phyloP scores from a whole-genome alignment of 1,139 yeast genomes.

The Yamadazyma diospyri region DNA sequence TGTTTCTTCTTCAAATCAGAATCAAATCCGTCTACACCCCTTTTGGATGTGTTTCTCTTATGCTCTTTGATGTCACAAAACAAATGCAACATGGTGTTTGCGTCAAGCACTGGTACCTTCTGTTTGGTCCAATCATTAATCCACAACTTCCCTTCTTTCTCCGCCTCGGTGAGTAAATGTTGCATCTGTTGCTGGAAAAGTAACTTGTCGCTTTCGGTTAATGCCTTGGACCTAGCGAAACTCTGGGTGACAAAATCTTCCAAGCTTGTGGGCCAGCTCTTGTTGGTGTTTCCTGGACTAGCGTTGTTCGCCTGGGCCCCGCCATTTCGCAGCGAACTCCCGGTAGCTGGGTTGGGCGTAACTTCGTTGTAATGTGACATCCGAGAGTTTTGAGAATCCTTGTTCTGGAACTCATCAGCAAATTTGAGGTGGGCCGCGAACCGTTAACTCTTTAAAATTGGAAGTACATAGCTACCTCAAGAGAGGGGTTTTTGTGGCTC shows the following conservation, averaged over 20 bases:
- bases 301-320: too few species aligned
- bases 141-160: slow-evolving; percentile 42
- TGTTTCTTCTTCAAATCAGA: slow-evolving; percentile 40
- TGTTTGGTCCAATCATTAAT: slow-evolving; percentile 60
- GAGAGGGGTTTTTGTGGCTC: too few species aligned
- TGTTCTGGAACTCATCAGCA: too few species aligned
- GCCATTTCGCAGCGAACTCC: neutral
- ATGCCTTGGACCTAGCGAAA: slow-evolving; percentile 20
- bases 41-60: neutral
- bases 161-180: slow-evolving; percentile 38
- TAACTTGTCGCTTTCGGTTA: slow-evolving; percentile 19
- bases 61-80: slow-evolving; percentile 6
- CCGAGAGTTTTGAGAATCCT: neutral
- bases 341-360: slow-evolving; percentile 1
- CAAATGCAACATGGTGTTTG: slow-evolving; percentile 11
- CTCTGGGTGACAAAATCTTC: slow-evolving; percentile 28
- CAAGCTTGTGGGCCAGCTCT: slow-evolving; percentile 32
- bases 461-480: too few species aligned
- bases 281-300: neutral
- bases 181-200: slow-evolving; percentile 29
- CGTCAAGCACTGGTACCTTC: slow-evolving; percentile 49
- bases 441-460: too few species aligned
- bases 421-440: too few species aligned
- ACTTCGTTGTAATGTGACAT: slow-evolving; percentile 6
- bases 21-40: slow-evolving; percentile 18